phyloP scores from a whole-genome alignment of 805 yeast genomes.

The Candida verbasci region DNA sequence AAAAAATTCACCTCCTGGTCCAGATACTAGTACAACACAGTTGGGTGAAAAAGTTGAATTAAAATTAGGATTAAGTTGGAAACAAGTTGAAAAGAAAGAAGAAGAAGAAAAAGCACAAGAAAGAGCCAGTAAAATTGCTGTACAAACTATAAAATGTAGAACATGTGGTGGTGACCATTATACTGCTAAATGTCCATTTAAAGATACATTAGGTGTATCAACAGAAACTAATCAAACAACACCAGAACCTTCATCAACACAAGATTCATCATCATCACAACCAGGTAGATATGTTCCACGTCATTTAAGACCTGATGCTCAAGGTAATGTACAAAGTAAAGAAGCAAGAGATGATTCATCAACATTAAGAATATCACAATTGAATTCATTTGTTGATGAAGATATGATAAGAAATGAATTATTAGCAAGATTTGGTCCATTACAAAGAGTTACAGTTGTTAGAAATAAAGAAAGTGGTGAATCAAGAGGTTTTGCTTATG shows the following conservation, averaged over 20 bases:
- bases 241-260: constrained; percentile 19
- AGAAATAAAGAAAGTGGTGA: constrained; percentile 91
- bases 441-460: constrained; percentile 75
- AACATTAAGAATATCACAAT: constrained; percentile 86
- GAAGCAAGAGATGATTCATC: constrained; percentile 73
- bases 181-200: constrained; percentile 94
- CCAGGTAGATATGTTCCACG: constrained; percentile 40
- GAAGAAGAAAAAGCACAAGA: constrained; percentile 51
- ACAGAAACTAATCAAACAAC: constrained; percentile 36
- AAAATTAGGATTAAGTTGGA: constrained; percentile 72
- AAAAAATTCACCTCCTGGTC: constrained; percentile 68
- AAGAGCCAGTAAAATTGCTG: constrained; percentile 32
- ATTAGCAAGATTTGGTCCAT: constrained; percentile 60
- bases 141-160: constrained; percentile 68
- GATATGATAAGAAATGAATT: constrained; percentile 71
- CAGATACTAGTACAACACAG: constrained; percentile 83
- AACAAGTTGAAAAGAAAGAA: constrained; percentile 69
- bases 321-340: constrained; percentile 32
- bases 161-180: constrained; percentile 91
- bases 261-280: constrained; percentile 14
- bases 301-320: constrained; percentile 42
- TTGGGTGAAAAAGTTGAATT: constrained; percentile 80
- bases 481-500: constrained; percentile 94
- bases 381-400: constrained; percentile 82
- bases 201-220: constrained; percentile 73